Conservation (phyloP, 1,284 basidiomycete species). For the Meira nashicola region DNA sequence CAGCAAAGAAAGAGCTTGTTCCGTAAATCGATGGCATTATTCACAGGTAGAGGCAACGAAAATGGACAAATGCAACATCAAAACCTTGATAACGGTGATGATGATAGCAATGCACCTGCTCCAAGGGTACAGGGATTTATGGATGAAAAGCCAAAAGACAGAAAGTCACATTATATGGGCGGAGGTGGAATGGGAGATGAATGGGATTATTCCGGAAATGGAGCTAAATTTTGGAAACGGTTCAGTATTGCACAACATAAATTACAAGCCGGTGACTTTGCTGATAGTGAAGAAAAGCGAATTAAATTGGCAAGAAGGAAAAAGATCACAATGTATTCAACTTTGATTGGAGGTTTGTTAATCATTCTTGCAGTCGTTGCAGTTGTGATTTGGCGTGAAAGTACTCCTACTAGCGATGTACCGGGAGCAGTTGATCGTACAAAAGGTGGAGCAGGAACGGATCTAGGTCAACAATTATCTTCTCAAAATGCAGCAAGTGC, state of each 20-base stretch:
- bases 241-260: conserved; percentile 37
- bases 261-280: conserved; percentile 25
- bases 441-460: conserved; percentile 8
- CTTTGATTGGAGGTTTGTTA: conserved; percentile 23
- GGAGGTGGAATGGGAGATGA: conserved; percentile 37
- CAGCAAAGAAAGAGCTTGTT: conserved; percentile 25
- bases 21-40: conserved; percentile 36
- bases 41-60: conserved; percentile 19
- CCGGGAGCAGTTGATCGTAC: conserved; percentile 11
- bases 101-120: conserved; percentile 7
- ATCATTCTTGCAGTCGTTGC: conserved; percentile 33
- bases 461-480: background rate
- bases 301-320: conserved; percentile 20
- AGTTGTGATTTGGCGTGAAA: conserved; percentile 42
- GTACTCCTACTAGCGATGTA: background rate
- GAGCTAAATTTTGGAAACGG: conserved; percentile 44
- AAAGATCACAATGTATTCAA: conserved; percentile 26
- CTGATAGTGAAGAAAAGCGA: conserved; percentile 18
- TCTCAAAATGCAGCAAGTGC: background rate
- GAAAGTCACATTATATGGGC: conserved; percentile 40
- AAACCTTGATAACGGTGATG: background rate
- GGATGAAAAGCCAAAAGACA: conserved; percentile 34
- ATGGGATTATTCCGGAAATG: conserved; percentile 41
- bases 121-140: conserved; percentile 32
- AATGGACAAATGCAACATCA: conserved; percentile 9